Percentiles rank a stretch among this genome's conserved stretches.
These are phyloP conservation scores for Plasmodium falciparum DNA, from an alignment of 169 alveolate genomes.

Conservation along the genomic window DNA sequence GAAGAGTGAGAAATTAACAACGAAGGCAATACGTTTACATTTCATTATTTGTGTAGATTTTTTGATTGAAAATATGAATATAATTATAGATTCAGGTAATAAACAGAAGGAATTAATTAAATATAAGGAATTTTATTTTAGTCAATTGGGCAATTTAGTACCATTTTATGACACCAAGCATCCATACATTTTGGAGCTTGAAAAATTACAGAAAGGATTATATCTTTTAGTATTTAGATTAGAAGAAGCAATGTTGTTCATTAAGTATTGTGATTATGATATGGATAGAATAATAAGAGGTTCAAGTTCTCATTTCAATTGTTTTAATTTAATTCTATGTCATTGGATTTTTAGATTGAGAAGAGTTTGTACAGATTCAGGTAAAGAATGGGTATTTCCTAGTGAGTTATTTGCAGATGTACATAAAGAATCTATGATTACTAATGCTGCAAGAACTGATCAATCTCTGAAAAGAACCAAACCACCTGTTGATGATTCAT, in stretches of 20 bases:
- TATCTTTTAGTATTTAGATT: neutral
- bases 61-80: neutral
- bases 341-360: slow-evolving; percentile 3
- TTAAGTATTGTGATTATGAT: slow-evolving; percentile 13
- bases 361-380: slow-evolving; percentile 1
- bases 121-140: neutral
- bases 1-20: neutral
- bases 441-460: neutral
- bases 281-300: slow-evolving; percentile 14
- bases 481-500: neutral
- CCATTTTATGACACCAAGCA: neutral
- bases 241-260: neutral
- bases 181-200: neutral
- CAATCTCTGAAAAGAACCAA: neutral
- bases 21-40: neutral
- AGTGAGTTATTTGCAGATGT: neutral
- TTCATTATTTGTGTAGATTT: too few relatives aligned
- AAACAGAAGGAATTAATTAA: neutral
- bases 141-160: neutral
- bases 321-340: neutral
- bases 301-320: neutral
- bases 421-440: too few relatives aligned
- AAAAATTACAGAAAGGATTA: neutral
- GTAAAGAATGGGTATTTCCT: neutral
- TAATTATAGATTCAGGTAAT: neutral